phyloP scores from a whole-genome alignment of 2,329 filamentous ascomycete genomes.

The Penicillium occitanis region DNA sequence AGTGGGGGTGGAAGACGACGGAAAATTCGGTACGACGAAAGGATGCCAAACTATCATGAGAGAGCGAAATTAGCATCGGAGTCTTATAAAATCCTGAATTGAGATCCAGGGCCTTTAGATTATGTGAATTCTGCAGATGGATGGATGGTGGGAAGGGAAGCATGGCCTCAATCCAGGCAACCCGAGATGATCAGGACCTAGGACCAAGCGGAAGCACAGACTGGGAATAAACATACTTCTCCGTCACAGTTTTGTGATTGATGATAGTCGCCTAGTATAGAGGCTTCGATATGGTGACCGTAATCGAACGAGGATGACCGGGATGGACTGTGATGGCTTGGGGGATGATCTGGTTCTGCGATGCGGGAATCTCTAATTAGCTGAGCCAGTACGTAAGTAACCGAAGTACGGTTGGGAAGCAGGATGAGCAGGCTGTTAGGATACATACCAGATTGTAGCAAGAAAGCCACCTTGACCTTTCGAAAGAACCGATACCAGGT shows the following conservation, averaged over 20 bases:
- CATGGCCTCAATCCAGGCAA: neutral
- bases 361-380: conserved; percentile 36
- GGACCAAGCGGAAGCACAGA: conserved; percentile 35
- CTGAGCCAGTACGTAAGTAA: conserved; percentile 17
- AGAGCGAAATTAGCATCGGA: neutral
- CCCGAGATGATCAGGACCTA: conserved; percentile 20
- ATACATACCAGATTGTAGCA: neutral
- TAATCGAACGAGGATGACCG: conserved; percentile 25
- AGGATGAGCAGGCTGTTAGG: conserved; percentile 22
- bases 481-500: neutral
- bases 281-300: conserved; percentile 22
- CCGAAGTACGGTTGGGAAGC: conserved; percentile 18
- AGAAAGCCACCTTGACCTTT: neutral
- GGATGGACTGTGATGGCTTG: conserved; percentile 32
- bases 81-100: neutral
- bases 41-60: conserved; percentile 8
- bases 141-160: conserved; percentile 5
- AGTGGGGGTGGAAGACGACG: conserved; percentile 38
- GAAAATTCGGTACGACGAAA: conserved; percentile 26
- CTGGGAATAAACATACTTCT: conserved; percentile 36
- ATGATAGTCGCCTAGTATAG: conserved; percentile 33
- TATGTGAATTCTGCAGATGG: neutral
- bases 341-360: conserved; percentile 35
- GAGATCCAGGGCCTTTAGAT: neutral
- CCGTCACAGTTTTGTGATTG: conserved; percentile 27